These are phyloP conservation scores for Arachis stenosperma DNA, from an alignment of 306 rosid species.

Conservation along the genomic window DNA sequence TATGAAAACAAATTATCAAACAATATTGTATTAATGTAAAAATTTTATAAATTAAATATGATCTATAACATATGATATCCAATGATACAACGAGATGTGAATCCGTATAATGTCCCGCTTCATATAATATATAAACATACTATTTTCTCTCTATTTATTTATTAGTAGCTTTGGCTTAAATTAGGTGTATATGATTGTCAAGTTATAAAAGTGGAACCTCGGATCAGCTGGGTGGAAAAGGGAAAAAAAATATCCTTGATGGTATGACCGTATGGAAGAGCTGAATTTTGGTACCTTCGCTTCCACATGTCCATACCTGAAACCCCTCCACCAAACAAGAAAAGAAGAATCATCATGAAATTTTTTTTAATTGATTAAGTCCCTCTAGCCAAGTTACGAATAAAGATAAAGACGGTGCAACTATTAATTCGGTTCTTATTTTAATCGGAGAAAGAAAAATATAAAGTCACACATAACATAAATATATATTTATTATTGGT, in stretches of 20 bases:
- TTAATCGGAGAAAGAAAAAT: constrained; percentile 19
- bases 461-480: constrained; percentile 9
- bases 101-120: too few relatives aligned
- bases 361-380: neutral
- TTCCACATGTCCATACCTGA: constrained; percentile 37
- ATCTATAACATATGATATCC: too few relatives aligned
- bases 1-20: too few relatives aligned
- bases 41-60: too few relatives aligned
- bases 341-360: constrained; percentile 25
- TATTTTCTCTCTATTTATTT: constrained; percentile 20
- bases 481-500: neutral
- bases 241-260: neutral
- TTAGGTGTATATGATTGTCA: neutral
- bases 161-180: constrained; percentile 13
- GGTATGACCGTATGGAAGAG: constrained; percentile 36
- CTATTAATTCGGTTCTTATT: constrained; percentile 9
- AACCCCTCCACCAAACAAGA: constrained; percentile 37
- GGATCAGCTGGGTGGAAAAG: constrained; percentile 1
- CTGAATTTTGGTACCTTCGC: constrained; percentile 29
- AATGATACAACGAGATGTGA: too few relatives aligned
- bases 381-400: constrained; percentile 36
- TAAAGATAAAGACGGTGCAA: constrained; percentile 21
- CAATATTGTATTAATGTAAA: too few relatives aligned
- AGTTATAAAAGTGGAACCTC: constrained; percentile 14
- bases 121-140: too few relatives aligned